Evolutionary conservation across 768 basidiomycete species (phyloP), one percentile per base, ranked within the genome.

Genomic region (Clathrus columnatus): DNA sequence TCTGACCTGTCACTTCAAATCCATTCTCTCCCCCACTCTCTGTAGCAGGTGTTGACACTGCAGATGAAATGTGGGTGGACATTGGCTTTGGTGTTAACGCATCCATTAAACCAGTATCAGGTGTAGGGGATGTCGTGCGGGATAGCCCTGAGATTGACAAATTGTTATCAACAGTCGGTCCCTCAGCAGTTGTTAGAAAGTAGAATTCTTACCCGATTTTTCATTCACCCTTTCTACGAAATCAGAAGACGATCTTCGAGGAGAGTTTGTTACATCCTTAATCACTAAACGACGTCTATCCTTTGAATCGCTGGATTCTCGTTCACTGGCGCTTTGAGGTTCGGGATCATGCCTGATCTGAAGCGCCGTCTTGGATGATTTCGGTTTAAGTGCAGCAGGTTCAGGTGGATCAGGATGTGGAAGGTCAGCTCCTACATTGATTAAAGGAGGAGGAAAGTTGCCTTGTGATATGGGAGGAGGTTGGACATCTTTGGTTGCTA

Each of bases 241-340:
- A 7, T 30, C 32, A 21, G 46, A 6, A 59, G n/a, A 11, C 8
- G 30, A 20, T 7, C 65, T 64, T 57, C 70, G 67, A 18, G 78
- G 75, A 5, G 81, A 77, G 65, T 81, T 84, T 24, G 82, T 84
- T 59, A 84, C 77, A 63, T 85, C 83, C 69, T 81, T 83, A 56
- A 83, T 69, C 67, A 75, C 81, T 49, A 70, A 67, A 64, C 54
- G 54, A n/a, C 54, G 21, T 29, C 36, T 55, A n/a, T 81, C 73
- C 59, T 65, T 73, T 51, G 61, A 63, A 59, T 70, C 65, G 57
- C 65, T 59, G 32, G 66, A 62, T 27, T 73, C 75, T 43, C 64
- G 63, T 27, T 70, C 70, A 48, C 64, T 69, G 3, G 57, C 36
- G 64, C 69, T 59, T 66, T 70, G 70, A 56, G 70, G 70, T 63